Conservation (phyloP, 2,329 filamentous ascomycete genomes). For the Cladophialophora bantiana region DNA sequence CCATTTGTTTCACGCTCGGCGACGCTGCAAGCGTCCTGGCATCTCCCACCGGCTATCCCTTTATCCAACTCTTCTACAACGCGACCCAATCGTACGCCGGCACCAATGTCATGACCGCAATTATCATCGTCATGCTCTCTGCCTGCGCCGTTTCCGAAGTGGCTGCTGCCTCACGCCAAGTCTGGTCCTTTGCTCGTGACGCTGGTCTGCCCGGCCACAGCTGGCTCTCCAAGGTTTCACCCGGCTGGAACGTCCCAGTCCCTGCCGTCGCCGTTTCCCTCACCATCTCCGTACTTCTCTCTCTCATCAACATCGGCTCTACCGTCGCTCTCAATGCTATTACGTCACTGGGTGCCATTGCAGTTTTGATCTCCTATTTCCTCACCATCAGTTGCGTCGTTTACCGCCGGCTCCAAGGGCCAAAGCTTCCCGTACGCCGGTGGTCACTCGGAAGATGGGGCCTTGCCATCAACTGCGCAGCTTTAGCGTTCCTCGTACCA, state of each 20-base stretch:
- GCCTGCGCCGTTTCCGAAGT: constrained; percentile 61
- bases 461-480: constrained; percentile 45
- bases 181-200: constrained; percentile 62
- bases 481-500: constrained; percentile 45
- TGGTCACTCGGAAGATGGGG: constrained; percentile 48
- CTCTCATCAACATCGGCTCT: constrained; percentile 44
- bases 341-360: constrained; percentile 47
- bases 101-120: constrained; percentile 56
- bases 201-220: constrained; percentile 45
- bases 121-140: constrained; percentile 54
- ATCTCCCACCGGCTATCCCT: constrained; percentile 55
- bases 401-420: constrained; percentile 50
- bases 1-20: constrained; percentile 53
- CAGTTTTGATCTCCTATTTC: constrained; percentile 46
- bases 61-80: constrained; percentile 59
- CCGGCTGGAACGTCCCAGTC: constrained; percentile 49
- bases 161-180: constrained; percentile 64
- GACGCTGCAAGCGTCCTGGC: constrained; percentile 48
- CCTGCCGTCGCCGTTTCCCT: constrained; percentile 50
- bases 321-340: constrained; percentile 51
- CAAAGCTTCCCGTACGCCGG: constrained; percentile 51
- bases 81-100: constrained; percentile 53
- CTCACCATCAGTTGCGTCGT: constrained; percentile 55
- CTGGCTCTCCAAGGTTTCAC: constrained; percentile 23
- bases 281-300: constrained; percentile 52